These are phyloP conservation scores for Apophysomyces variabilis DNA, from an alignment of 371 early-diverging fungal species.

Conservation along the genomic window DNA sequence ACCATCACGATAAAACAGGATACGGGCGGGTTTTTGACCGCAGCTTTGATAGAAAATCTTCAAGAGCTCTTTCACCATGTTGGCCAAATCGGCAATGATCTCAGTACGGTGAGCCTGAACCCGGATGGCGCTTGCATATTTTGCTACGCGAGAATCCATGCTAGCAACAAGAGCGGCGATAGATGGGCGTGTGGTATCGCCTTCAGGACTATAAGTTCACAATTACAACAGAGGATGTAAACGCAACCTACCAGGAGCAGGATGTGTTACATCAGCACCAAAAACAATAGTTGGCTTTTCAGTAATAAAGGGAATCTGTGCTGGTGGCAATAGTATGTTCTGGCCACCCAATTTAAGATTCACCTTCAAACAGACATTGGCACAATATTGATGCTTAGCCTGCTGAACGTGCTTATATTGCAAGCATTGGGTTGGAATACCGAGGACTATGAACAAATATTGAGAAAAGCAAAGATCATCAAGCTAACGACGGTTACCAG, in stretches of 20 bases:
- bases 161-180: constrained; percentile 73
- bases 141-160: constrained; percentile 74
- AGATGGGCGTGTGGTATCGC: constrained; percentile 73
- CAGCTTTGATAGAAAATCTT: constrained; percentile 71
- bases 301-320: constrained; percentile 63
- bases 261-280: constrained; percentile 96
- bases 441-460: constrained; percentile 44
- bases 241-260: constrained; percentile 63
- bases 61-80: constrained; percentile 76
- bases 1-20: constrained; percentile 90
- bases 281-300: constrained; percentile 85
- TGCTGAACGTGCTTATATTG: constrained; percentile 72
- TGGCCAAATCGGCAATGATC: constrained; percentile 74
- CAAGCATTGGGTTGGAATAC: constrained; percentile 92
- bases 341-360: constrained; percentile 83
- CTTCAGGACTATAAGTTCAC: constrained; percentile 40
- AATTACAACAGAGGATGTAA: constrained; percentile 72
- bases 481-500: constrained; percentile 31
- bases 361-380: constrained; percentile 86
- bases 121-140: constrained; percentile 75
- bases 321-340: constrained; percentile 61
- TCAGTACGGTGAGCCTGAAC: constrained; percentile 79
- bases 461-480: background rate
- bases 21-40: constrained; percentile 70
- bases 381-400: constrained; percentile 73